These are phyloP conservation scores for Globisporangium iwayamae DNA, from an alignment of 352 stramenopile genomes.

Conservation along the genomic window DNA sequence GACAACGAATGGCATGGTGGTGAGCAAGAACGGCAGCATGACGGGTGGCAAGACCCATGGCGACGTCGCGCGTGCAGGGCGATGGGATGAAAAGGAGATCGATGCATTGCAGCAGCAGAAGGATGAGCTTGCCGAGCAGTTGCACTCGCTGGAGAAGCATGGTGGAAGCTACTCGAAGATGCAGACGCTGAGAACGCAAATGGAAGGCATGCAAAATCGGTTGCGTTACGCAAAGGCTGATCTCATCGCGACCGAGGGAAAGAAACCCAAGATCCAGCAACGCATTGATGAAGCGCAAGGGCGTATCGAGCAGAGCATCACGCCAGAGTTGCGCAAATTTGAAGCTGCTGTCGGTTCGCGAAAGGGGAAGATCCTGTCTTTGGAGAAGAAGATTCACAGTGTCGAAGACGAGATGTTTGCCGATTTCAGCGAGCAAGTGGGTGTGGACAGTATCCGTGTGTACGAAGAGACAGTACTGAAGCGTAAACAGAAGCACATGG, in stretches of 20 bases:
- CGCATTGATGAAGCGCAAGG: constrained; percentile 54
- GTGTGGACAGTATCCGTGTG: constrained; percentile 77
- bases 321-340: constrained; percentile 64
- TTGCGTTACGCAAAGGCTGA: constrained; percentile 76
- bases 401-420: constrained; percentile 87
- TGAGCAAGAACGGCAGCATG: constrained; percentile 98
- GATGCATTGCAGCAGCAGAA: constrained; percentile 83
- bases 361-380: constrained; percentile 29
- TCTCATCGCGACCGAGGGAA: constrained; percentile 61
- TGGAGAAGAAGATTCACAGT: constrained; percentile 63
- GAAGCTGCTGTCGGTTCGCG: constrained; percentile 47
- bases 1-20: constrained; percentile 94
- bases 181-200: constrained; percentile 61
- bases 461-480: constrained; percentile 95
- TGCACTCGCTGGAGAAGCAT: constrained; percentile 61
- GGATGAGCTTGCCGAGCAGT: constrained; percentile 70
- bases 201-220: constrained; percentile 69
- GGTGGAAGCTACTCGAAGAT: constrained; percentile 65
- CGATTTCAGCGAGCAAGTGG: constrained; percentile 73
- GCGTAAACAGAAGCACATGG: constrained; percentile 61
- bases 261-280: constrained; percentile 62
- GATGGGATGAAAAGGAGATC: constrained; percentile 93
- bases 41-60: constrained; percentile 92
- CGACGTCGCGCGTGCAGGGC: constrained; percentile 75
- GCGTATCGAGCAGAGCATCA: constrained; percentile 44